These are phyloP conservation scores for Nicotiana obtusifolia DNA, from an alignment of 257 asterid genomes.

Conservation along the genomic window DNA sequence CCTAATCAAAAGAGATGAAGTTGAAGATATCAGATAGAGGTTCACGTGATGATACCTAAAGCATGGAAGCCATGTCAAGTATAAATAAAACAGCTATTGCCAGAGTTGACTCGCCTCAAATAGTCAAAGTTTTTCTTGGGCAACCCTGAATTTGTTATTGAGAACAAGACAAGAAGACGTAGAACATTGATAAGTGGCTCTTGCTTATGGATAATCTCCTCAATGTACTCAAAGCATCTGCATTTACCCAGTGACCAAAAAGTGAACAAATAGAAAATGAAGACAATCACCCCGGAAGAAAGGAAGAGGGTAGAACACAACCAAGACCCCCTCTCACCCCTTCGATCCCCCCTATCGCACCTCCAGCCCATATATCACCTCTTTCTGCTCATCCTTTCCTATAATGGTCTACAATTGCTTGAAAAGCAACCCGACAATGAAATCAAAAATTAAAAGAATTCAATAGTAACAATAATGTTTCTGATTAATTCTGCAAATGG, in stretches of 20 bases:
- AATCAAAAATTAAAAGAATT: not conserved
- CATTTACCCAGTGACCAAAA: conserved; percentile 7
- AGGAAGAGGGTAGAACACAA: not conserved
- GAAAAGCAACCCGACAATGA: not conserved
- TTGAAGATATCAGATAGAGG: not conserved
- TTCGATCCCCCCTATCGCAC: not conserved
- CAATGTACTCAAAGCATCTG: conserved; percentile 92
- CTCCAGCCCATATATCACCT: not conserved
- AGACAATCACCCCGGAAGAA: not conserved
- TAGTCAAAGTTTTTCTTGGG: conserved; percentile 80
- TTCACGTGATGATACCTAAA: not conserved
- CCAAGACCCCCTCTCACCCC: not conserved
- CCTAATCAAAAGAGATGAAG: conserved; percentile 41
- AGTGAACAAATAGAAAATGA: not conserved
- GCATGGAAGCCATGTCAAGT: not conserved
- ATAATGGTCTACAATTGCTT: not conserved
- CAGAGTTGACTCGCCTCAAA: conserved; percentile 58
- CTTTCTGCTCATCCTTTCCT: not conserved
- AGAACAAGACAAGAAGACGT: conserved; percentile 75
- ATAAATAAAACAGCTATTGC: not conserved
- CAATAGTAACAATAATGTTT: not conserved
- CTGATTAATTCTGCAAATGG: no score
- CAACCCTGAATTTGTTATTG: conserved; percentile 87
- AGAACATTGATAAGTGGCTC: conserved; percentile 76
- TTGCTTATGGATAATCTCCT: conserved; percentile 93